Percentiles rank a stretch among this genome's conserved stretches.
Evolutionary conservation across 2,329 filamentous ascomycete species (phyloP).

Genomic region (Trichoderma atrobrunneum): DNA sequence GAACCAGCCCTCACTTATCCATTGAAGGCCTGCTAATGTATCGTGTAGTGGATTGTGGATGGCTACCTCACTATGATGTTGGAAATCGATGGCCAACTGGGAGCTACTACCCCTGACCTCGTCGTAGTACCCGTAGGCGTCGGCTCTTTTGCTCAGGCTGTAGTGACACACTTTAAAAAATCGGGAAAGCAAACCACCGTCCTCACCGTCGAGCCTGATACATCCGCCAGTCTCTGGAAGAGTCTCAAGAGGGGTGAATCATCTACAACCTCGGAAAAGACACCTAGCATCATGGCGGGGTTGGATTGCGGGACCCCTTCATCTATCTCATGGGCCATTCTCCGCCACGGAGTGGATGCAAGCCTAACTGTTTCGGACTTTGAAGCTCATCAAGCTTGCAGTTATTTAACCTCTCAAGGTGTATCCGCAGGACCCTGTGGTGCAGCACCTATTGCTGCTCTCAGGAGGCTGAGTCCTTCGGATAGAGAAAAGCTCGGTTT

Average conservation of each 20-base stretch:
- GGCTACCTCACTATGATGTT: slow-evolving; percentile 72
- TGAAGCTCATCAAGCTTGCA: slow-evolving; percentile 59
- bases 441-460: slow-evolving; percentile 54
- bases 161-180: slow-evolving; percentile 62
- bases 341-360: slow-evolving; percentile 58
- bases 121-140: slow-evolving; percentile 68
- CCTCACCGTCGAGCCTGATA: slow-evolving; percentile 68
- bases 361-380: slow-evolving; percentile 58
- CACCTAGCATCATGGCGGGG: slow-evolving; percentile 68
- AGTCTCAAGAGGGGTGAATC: slow-evolving; percentile 49
- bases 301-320: slow-evolving; percentile 72
- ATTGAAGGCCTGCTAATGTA: background rate
- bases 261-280: slow-evolving; percentile 50
- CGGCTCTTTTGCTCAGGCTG: slow-evolving; percentile 69
- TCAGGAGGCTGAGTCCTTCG: slow-evolving; percentile 46
- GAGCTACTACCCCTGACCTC: slow-evolving; percentile 38
- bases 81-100: slow-evolving; percentile 62
- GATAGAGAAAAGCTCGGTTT: slow-evolving; percentile 38
- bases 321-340: slow-evolving; percentile 59
- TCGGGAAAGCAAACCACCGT: slow-evolving; percentile 37
- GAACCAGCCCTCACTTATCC: background rate
- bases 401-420: slow-evolving; percentile 47
- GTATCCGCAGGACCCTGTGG: slow-evolving; percentile 62
- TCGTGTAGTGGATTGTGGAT: slow-evolving; percentile 65
- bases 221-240: slow-evolving; percentile 56